Evolutionary conservation across 495 filamentous ascomycete species (phyloP), one percentile per base, ranked within the genome.

Genomic region (Aspergillus taichungensis): DNA sequence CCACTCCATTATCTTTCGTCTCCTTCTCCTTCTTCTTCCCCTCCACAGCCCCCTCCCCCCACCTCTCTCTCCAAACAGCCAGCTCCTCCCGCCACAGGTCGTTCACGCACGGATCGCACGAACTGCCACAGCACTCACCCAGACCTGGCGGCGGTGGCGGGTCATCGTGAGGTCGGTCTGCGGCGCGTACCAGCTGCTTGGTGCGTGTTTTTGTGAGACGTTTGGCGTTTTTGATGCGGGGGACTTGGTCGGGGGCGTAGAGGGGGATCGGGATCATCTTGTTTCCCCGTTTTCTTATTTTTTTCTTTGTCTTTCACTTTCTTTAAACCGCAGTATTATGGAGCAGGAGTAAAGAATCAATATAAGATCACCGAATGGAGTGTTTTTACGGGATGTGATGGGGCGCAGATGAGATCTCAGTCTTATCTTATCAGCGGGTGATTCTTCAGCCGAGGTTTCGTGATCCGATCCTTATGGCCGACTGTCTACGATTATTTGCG

Each of bases 41-140:
- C 45, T 61, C 59, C 46, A 59, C 37, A 8, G 40, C 56, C 30
- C 43, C 13, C 45, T 54, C 57, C 8, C 66, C 64, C 66, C 66
- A 69, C 33, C 62, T 45, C 49, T 63, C 66, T 56, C 58, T 61
- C 66, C 66, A 69, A 37, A 60, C 56, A 9, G 50, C 54, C 49
- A 64, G 47, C 51, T 69, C 66, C 53, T 69, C 60, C 40, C 49
- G 53, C 66, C 66, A 69, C 8, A 69, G 34, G 55, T 65, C 61
- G 46, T 52, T 66, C 31, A 69, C 66, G 40, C 66, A 69, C 6
- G 66, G 66, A 50, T 69, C 66, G 44, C 66, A 69, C 45, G 66
- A 64, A 31, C 66, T 69, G 13, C 66, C 66, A 51, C 66, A 69
- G 32, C 66, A 69, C 27, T 58, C 51, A 4, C 66, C 66, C 24